Base-by-base conservation (phyloP, 2,329 filamentous ascomycete genomes). In the Monilinia fructigena region DNA sequence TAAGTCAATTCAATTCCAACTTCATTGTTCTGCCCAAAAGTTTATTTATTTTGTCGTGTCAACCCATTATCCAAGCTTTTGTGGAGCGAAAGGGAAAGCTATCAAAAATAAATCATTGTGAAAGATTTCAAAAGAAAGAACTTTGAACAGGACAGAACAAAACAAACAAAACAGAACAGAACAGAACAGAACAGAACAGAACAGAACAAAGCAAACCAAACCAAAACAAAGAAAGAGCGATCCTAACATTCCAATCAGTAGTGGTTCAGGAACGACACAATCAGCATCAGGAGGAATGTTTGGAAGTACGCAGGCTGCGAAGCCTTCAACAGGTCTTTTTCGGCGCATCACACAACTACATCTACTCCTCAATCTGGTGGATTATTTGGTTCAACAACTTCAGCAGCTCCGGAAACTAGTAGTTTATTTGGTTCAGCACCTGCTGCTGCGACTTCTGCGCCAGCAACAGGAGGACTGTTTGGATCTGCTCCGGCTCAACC, bases 1-100 rank as follows among this genome's bases (percentile, higher is more conserved):
- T 85, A 72, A 76, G 82, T 79, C 23, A 40, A 58, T 23, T 48
- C 56, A 60, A 26, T 50, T n/a, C 18, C 35, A 28, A 23, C n/a
- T 55, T 47, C 55, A 4, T 35, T 35, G n/a, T 47, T 20, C 16
- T 20, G 18, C 45, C 16, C 28, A 28, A 28, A n/a, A 20, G 5
- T 55, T 55, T 55, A 31, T 64, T 48, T 56, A 31, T 56, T 55
- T 64, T 47, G 61, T 64, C 50, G 38, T 55, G 28, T 56, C 61
- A 52, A 54, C 48, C 26, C 48, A 50, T 52, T 47, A 23, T 45
- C 53, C 63, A 56, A 47, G 35, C 63, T 67, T 68, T 55, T 67
- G 53, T 65, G 63, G 63, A 59, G 63, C 54, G 4, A 55, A 55
- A 59, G 55, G 45, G 48, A 65, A 48, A 65, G 63, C 53, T 65